phyloP scores from a whole-genome alignment of 257 asterid species.

The Prunella vulgaris region DNA sequence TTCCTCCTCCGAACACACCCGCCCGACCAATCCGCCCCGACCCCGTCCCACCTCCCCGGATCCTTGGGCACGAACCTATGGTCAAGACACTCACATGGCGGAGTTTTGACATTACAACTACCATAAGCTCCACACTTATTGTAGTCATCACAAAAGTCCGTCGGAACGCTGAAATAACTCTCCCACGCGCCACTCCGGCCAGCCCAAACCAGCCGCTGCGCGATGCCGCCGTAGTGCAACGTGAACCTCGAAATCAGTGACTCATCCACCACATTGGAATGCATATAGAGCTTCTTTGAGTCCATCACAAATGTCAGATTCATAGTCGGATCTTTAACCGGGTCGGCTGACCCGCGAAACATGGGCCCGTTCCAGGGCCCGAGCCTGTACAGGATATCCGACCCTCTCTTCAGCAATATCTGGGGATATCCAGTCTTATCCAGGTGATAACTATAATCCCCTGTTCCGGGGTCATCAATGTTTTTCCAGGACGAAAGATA shows the following conservation, averaged over 20 bases:
- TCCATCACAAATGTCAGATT: constrained; percentile 15
- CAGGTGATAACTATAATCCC: constrained; percentile 11
- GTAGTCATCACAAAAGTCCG: constrained; percentile 34
- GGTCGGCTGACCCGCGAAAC: too few relatives aligned
- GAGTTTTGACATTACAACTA: constrained; percentile 25
- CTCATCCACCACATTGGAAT: background rate
- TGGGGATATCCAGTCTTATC: constrained; percentile 27
- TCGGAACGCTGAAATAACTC: constrained; percentile 22
- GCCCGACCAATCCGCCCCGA: constrained; percentile 18
- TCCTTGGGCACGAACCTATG: constrained; percentile 23
- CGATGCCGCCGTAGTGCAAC: constrained; percentile 14
- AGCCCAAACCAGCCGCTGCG: constrained; percentile 25
- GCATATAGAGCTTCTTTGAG: background rate
- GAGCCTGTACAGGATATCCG: background rate
- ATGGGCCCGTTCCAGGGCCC: constrained; percentile 36
- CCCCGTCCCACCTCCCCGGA: constrained; percentile 15
- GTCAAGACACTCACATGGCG: constrained; percentile 30
- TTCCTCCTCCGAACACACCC: constrained; percentile 22
- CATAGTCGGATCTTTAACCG: constrained; percentile 19
- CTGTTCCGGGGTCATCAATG: constrained; percentile 19
- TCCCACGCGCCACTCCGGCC: constrained; percentile 25
- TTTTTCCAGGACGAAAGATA: constrained; percentile 23
- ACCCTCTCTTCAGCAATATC: background rate
- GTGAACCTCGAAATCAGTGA: constrained; percentile 12
- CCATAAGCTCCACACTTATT: constrained; percentile 23